phyloP scores from a whole-genome alignment of 805 yeast genomes.

The Martiniozyma abietophila region DNA sequence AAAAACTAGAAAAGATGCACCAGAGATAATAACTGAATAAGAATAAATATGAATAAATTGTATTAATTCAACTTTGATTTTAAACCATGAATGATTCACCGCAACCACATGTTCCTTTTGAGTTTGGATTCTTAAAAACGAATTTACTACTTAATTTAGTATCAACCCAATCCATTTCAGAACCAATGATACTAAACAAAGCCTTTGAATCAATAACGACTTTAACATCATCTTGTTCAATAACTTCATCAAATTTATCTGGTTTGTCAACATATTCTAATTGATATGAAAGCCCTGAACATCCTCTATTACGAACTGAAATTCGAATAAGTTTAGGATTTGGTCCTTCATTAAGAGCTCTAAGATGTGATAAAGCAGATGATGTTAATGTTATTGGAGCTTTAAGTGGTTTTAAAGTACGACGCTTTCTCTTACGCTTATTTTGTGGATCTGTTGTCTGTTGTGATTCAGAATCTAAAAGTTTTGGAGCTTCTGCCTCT shows the following conservation, averaged over 20 bases:
- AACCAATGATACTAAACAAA: slow-evolving; percentile 87
- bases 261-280: slow-evolving; percentile 83
- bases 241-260: slow-evolving; percentile 91
- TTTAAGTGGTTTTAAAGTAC: slow-evolving; percentile 76
- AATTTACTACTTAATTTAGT: slow-evolving; percentile 84
- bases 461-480: slow-evolving; percentile 4
- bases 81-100: slow-evolving; percentile 98
- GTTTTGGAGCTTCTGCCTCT: slow-evolving; percentile 3
- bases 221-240: slow-evolving; percentile 88
- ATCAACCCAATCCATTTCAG: slow-evolving; percentile 98
- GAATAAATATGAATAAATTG: not conserved
- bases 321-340: slow-evolving; percentile 83
- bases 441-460: slow-evolving; percentile 9
- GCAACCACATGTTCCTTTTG: slow-evolving; percentile 97
- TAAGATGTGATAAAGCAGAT: slow-evolving; percentile 65
- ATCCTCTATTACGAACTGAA: slow-evolving; percentile 93
- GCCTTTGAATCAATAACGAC: slow-evolving; percentile 95
- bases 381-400: slow-evolving; percentile 79
- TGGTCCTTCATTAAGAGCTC: slow-evolving; percentile 63
- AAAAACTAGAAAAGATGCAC: too few species aligned
- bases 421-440: slow-evolving; percentile 30
- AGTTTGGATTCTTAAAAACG: slow-evolving; percentile 90
- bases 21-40: too few species aligned
- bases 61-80: slow-evolving; percentile 4
- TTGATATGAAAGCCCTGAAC: slow-evolving; percentile 90